phyloP scores from a whole-genome alignment of 257 asterid species.

The Linderniella brevidens region DNA sequence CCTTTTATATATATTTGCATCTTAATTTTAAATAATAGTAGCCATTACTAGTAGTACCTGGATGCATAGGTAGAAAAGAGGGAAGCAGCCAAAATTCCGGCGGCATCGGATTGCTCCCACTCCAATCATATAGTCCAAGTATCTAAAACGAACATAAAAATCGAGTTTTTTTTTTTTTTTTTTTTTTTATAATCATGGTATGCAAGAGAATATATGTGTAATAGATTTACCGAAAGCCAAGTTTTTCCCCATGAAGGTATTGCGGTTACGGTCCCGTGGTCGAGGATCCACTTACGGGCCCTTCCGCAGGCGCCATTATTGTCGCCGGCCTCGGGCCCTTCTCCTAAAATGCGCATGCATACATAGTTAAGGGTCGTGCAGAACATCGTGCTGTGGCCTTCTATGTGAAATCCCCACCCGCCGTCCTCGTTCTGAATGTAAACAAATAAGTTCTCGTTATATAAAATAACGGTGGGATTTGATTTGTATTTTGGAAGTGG shows the following conservation, averaged over 20 bases:
- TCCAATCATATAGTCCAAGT: constrained; percentile 52
- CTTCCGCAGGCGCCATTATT: constrained; percentile 29
- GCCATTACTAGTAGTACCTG: constrained; percentile 17
- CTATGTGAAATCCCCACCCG: constrained; percentile 74
- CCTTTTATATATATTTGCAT: too few relatives aligned
- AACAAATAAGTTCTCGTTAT: too few relatives aligned
- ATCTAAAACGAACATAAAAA: constrained; percentile 17
- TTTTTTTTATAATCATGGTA: background rate
- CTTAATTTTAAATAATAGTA: too few relatives aligned
- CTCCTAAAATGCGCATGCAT: constrained; percentile 54
- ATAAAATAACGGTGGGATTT: too few relatives aligned
- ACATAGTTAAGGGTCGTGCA: constrained; percentile 48
- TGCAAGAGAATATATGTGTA: too few relatives aligned
- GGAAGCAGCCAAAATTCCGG: constrained; percentile 81
- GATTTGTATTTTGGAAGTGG: too few relatives aligned
- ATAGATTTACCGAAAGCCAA: constrained; percentile 45
- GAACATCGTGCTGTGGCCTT: constrained; percentile 70
- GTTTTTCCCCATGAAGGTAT: constrained; percentile 80
- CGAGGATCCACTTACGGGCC: constrained; percentile 71
- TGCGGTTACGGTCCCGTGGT: constrained; percentile 46
- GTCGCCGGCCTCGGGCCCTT: constrained; percentile 45
- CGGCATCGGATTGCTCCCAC: constrained; percentile 67
- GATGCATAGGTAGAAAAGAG: constrained; percentile 59
- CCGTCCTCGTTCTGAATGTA: constrained; percentile 48
- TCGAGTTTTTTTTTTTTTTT: too few relatives aligned